These are phyloP conservation scores for Phytophthora pini DNA, from an alignment of 352 stramenopile genomes.

Conservation along the genomic window DNA sequence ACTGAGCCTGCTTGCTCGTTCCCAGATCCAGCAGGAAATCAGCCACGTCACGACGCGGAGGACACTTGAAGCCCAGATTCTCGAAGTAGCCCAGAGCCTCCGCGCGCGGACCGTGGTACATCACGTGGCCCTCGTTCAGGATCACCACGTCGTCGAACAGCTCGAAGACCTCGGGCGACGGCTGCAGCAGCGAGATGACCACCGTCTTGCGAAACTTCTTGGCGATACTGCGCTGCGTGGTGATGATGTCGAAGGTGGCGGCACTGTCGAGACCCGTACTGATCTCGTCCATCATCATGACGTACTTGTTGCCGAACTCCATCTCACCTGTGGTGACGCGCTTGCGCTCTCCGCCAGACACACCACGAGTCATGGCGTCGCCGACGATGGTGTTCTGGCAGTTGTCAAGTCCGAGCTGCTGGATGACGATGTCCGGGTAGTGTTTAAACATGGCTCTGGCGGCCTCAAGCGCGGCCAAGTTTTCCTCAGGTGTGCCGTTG, in stretches of 20 bases:
- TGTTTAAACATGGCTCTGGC: conserved; percentile 39
- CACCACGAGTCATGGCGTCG: conserved; percentile 64
- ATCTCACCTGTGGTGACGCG: conserved; percentile 81
- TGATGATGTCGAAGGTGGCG: conserved; percentile 71
- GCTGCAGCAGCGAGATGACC: conserved; percentile 89
- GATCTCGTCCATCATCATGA: conserved; percentile 90
- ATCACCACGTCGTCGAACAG: conserved; percentile 95
- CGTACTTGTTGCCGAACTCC: conserved; percentile 83
- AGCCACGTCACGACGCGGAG: conserved; percentile 74
- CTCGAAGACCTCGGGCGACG: conserved; percentile 91
- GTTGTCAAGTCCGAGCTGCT: conserved; percentile 55
- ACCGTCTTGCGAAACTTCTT: conserved; percentile 57
- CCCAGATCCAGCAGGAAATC: conserved; percentile 90
- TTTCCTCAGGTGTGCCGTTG: conserved; percentile 37
- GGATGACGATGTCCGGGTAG: conserved; percentile 51
- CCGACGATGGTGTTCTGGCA: conserved; percentile 76
- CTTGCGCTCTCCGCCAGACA: conserved; percentile 80
- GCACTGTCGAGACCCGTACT: conserved; percentile 71
- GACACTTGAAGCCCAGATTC: conserved; percentile 72
- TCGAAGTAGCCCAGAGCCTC: conserved; percentile 81
- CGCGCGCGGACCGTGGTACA: conserved; percentile 85
- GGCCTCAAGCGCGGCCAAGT: conserved; percentile 31
- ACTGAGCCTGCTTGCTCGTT: conserved; percentile 46
- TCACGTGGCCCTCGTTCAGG: conserved; percentile 87
- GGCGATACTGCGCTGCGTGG: conserved; percentile 51